Base-by-base conservation (phyloP, 768 basidiomycete genomes). In the Tylopilus vinaceipallidus region DNA sequence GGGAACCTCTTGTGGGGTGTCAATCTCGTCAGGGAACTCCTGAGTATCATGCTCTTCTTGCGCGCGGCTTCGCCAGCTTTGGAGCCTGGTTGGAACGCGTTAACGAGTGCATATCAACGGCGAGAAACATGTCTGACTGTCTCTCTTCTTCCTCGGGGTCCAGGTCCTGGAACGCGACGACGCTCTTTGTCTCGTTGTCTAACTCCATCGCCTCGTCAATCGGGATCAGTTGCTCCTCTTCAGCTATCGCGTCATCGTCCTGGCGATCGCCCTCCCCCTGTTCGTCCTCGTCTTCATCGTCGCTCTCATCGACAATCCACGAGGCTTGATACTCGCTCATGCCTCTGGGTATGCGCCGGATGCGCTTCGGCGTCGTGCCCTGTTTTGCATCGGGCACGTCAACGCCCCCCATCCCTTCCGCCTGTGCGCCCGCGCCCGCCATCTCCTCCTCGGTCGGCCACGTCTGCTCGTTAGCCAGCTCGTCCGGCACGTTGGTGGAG, bases 361-460 rank as follows among this genome's bases (percentile, higher is more conserved):
- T 82, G 24, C 73, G 64, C 67, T 82, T 90, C 1, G 91, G 91
- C 7, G 90, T 93, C 1, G 89, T 91, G 1, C 86, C 89, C 3
- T 71, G 66, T 23, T 63, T 65, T 1, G 89, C 89, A 54, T 87
- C 86, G 2, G 88, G 84, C 14, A 89, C 63, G 4, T 49, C 42
- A 3, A 66, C 60, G 13, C 55, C 54, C 2, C 49, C 42, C 38
- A 47, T 45, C 13, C 45, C 49, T 14, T 65, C 58, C 35, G 60
- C 64, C 17, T 33, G 55, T 0, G 56, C 54, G 8, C 40, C 55
- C 0, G 61, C 70, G 6, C 69, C 78, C 19, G 73, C 73, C 85
- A 98, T 91, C 66, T 98, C 95, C 62, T 98, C 95, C 65, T 98
- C 93, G 0, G 93, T 95, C 1, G 95, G 95, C 95, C 95, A 98